Base-by-base conservation (phyloP, 2,329 filamentous ascomycete genomes). In the Scorias spongiosa region DNA sequence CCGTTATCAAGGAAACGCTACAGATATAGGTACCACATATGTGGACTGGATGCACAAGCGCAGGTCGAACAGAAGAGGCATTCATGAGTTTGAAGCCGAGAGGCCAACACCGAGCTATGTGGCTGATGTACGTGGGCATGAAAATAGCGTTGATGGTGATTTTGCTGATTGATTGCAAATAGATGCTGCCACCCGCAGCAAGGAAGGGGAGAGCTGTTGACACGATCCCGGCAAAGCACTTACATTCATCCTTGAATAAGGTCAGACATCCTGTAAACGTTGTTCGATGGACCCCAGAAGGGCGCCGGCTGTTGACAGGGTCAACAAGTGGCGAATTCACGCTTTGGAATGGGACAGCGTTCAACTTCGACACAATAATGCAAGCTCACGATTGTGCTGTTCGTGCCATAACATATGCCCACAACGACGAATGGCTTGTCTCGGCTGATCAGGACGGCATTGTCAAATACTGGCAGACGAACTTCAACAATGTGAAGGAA, bases 281-380 rank as follows among this genome's bases (percentile, higher is more conserved):
- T 8, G 89, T 98, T 36, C 78, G 86, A 62, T 98, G 91, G 91
- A 98, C 93, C 12, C 91, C 91, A 6, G 91, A 98, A 63, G 91
- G 91, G 26, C 80, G 91, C 48, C 75, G 91, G 52, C 68, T 98
- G 45, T 72, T 98, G 59, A 96, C 91, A 0, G 91, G 87, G 17
- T 93, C 88, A 0, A 93, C 87, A 52, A 96, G 89, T 61, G 91
- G 91, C 57, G 91, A 98, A 62, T 98, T 98, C 57, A 98, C 93
- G 34, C 66, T 98, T 2, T 98, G 91, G 91, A 98, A 98, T 61
- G 91, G 91, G 49, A 96, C 89, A 38, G 89, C 87, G 18, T 98
- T 98, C 74, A 96, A 98, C 63, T 98, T 98, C 56, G 91, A 98
- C 67, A 96, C 91, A 2, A 95, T 98, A 26, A 95, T 95, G 84